Evolutionary conservation across 164 flowering plant species (phyloP), one percentile per base, ranked within the genome.

Genomic region (Litsea cubeba): DNA sequence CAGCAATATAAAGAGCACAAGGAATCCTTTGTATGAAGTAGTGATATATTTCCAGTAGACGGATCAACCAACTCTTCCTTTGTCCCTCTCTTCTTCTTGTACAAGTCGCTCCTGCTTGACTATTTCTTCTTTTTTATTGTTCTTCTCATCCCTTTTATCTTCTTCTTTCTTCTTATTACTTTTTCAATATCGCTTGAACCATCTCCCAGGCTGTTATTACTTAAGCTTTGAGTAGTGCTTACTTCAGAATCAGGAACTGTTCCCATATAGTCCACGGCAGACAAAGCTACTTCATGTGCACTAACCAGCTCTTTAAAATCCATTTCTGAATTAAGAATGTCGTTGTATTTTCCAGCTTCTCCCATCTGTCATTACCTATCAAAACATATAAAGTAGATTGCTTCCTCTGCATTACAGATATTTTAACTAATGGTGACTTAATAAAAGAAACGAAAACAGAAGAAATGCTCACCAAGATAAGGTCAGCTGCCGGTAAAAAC

Each of bases 21-120:
- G 84, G 67, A 88, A 87, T 71, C 99, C 99, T 68, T 88, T 84
- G 68, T 90, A 89, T 11, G 92, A 89, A 10, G 87, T 80, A 49
- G 88, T 88, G 25, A 95, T 77, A 68, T 86, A 93, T 76, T 87
- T 87, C 93, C 95, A 93, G 74, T 93, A 95, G 14, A 95, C 97
- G 14, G 79, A 73, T 50, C 87, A 68, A 49, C 92, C 95, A 74
- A 95, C 95, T 72, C 72, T 82, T 0, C 98, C 99, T 82, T 89
- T 91, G 86, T 91, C 94, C 76, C 97, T 85, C 77, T 93, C 99
- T 88, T 95, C 99, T 80, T 95, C 96, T 81, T 91, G 89, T 67
- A 93, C 88, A 75, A 95, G 80, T 80, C 92, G 98, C n/a, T 84
- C 88, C 25, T 74, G 75, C 69, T 49, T 87, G 14, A 28, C 82